Evolutionary conservation across 768 basidiomycete species (phyloP).

Genomic region (Leccinum arenicola): DNA sequence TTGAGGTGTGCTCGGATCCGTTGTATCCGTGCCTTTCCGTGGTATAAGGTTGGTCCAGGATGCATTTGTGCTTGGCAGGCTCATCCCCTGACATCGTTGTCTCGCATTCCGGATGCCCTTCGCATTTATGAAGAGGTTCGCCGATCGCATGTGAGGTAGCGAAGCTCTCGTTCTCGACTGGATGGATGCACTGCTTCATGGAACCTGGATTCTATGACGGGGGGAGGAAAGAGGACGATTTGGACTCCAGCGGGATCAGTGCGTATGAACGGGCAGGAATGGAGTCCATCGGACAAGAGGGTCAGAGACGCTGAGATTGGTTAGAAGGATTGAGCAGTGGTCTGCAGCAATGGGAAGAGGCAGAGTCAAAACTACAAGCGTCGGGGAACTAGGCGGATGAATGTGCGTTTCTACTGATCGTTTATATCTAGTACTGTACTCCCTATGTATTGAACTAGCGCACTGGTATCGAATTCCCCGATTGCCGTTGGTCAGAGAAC

Average conservation of each 20-base stretch:
- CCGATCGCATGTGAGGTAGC: conserved; percentile 11
- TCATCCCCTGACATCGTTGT: conserved; percentile 11
- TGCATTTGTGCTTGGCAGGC: conserved; percentile 20
- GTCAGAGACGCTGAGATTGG: conserved; percentile 15
- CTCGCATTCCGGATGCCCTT: conserved; percentile 3
- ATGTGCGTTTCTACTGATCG: neutral
- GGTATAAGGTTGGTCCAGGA: conserved; percentile 5
- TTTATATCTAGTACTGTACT: too few species aligned
- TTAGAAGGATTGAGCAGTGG: conserved; percentile 6
- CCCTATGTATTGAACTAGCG: too few species aligned
- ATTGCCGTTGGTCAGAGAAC: too few species aligned
- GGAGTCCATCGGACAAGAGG: conserved; percentile 12
- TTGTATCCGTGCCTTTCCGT: neutral
- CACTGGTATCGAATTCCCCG: too few species aligned
- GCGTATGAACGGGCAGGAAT: conserved; percentile 19
- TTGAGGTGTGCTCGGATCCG: conserved; percentile 14
- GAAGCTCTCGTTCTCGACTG: conserved; percentile 10
- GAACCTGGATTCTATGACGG: conserved; percentile 24
- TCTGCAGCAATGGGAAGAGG: conserved; percentile 19
- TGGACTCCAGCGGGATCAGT: conserved; percentile 9
- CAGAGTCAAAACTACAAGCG: conserved; percentile 9
- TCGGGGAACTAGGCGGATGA: neutral
- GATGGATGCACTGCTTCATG: conserved; percentile 6
- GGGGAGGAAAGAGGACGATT: conserved; percentile 1
- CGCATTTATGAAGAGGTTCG: conserved; percentile 12